phyloP scores from a whole-genome alignment of 306 rosid species.

The Quercus berberidifolia region DNA sequence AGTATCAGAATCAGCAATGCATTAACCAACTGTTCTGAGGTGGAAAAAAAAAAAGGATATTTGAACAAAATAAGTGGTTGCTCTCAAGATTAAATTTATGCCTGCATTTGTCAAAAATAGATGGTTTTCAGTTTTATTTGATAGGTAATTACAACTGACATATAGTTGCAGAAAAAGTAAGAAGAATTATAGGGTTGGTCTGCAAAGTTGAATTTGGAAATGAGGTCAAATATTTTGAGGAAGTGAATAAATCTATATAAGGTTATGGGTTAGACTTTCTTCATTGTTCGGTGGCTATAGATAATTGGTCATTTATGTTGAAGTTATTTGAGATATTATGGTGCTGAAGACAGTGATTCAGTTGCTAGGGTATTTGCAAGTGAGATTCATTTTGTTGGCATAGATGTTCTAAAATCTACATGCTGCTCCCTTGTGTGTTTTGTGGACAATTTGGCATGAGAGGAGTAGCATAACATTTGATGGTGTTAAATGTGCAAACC shows the following conservation, averaged over 20 bases:
- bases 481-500: no score
- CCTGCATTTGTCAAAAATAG: no score
- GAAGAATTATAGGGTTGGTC: not conserved
- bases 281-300: no score
- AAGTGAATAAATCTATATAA: not conserved
- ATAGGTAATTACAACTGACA: not conserved
- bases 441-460: no score
- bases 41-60: not conserved
- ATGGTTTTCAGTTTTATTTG: not conserved
- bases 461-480: no score
- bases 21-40: not conserved
- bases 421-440: no score
- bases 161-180: not conserved
- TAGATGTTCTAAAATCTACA: no score
- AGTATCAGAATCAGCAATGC: not conserved
- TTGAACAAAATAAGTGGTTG: not conserved
- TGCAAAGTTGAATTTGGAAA: not conserved
- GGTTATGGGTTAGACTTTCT: constrained; percentile 1
- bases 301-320: no score
- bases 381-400: no score
- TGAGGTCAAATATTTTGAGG: not conserved
- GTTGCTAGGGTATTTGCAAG: no score
- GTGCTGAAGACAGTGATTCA: no score
- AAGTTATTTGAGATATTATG: no score
- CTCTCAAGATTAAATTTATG: not conserved